Evolutionary conservation across 2,329 filamentous ascomycete genomes (phyloP).

Genomic region (Arachnomyces sp.): DNA sequence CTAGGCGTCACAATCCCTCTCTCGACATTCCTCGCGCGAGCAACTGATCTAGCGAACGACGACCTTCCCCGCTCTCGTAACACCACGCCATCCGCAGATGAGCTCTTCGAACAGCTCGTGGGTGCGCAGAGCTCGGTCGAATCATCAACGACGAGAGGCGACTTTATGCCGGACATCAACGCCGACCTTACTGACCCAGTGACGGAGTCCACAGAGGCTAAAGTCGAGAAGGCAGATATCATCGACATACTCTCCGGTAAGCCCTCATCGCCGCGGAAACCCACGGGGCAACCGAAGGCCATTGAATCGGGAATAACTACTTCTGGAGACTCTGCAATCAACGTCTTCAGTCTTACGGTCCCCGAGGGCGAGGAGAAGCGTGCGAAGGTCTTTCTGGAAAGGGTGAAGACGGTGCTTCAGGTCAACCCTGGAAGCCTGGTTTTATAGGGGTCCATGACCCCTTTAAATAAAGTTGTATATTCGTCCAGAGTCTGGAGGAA

Average conservation of each 20-base stretch:
- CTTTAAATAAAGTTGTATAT: constrained; percentile 2
- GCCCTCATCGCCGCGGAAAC: constrained; percentile 14
- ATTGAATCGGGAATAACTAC: constrained; percentile 1
- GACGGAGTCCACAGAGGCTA: constrained; percentile 32
- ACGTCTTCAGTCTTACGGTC: constrained; percentile 75
- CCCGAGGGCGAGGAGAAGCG: constrained; percentile 72
- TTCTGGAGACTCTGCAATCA: constrained; percentile 43
- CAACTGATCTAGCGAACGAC: constrained; percentile 79
- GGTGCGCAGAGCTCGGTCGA: constrained; percentile 48
- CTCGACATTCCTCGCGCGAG: constrained; percentile 77
- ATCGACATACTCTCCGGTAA: constrained; percentile 67
- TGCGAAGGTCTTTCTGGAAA: constrained; percentile 72
- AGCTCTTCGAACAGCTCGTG: constrained; percentile 83
- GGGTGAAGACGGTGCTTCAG: constrained; percentile 76
- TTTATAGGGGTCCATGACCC: constrained; percentile 29
- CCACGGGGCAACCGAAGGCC: constrained; percentile 20
- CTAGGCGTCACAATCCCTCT: constrained; percentile 75
- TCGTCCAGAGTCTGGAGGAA: no score
- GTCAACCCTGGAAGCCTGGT: constrained; percentile 69
- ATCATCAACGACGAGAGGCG: constrained; percentile 43
- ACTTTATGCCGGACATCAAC: constrained; percentile 64
- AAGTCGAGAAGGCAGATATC: constrained; percentile 58
- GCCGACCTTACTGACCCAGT: constrained; percentile 15
- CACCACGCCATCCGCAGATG: constrained; percentile 52
- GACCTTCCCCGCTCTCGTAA: constrained; percentile 62